Conservation (phyloP, 768 basidiomycete genomes). For the Wakefieldia striispora region DNA sequence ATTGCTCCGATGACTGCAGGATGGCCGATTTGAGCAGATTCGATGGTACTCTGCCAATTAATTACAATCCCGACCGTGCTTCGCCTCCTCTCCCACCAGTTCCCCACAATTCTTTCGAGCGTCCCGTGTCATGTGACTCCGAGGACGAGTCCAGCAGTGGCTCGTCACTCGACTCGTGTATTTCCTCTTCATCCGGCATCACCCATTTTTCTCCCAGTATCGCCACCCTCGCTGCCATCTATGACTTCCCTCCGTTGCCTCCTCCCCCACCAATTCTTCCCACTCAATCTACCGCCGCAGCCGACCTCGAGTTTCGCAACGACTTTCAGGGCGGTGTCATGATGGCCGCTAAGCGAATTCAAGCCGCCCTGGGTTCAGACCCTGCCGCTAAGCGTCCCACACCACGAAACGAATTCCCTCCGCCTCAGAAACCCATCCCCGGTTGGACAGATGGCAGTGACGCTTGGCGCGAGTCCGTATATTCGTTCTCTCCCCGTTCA, state of each 20-base stretch:
- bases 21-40: slow-evolving; percentile 51
- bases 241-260: slow-evolving; percentile 53
- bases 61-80: slow-evolving; percentile 47
- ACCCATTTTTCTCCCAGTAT: slow-evolving; percentile 30
- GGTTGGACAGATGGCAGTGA: slow-evolving; percentile 70
- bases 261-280: slow-evolving; percentile 46
- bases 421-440: slow-evolving; percentile 45
- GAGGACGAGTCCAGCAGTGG: slow-evolving; percentile 42
- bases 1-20: slow-evolving; percentile 80
- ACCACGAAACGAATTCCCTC: slow-evolving; percentile 32
- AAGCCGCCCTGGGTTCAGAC: slow-evolving; percentile 42
- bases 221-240: slow-evolving; percentile 38
- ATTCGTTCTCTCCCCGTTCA: slow-evolving; percentile 48
- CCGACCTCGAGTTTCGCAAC: slow-evolving; percentile 31
- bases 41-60: slow-evolving; percentile 40
- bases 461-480: slow-evolving; percentile 66
- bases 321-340: slow-evolving; percentile 62
- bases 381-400: slow-evolving; percentile 37
- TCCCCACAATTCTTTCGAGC: slow-evolving; percentile 38
- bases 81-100: slow-evolving; percentile 41
- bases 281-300: slow-evolving; percentile 17
- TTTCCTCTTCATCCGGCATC: slow-evolving; percentile 25
- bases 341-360: slow-evolving; percentile 63
- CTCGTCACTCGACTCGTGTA: slow-evolving; percentile 37
- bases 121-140: slow-evolving; percentile 27